These are phyloP conservation scores for Plasmodiophora brassicae DNA, from an alignment of 208 protist genomes.

Conservation along the genomic window DNA sequence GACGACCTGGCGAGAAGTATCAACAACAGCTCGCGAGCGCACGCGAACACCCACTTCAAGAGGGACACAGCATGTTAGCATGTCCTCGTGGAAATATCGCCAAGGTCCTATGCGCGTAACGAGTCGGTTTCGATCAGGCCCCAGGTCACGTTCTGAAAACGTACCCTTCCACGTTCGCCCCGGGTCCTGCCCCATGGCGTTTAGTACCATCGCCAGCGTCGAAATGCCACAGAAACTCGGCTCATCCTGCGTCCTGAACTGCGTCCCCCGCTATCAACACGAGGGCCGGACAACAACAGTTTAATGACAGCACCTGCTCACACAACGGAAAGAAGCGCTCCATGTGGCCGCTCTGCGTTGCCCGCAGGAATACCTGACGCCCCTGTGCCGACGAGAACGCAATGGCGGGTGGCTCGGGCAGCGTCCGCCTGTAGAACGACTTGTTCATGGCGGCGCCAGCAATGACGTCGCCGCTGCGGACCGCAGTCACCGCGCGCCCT, in stretches of 20 bases:
- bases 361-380: not conserved
- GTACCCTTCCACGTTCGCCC: slow-evolving; percentile 68
- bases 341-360: not conserved
- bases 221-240: slow-evolving; percentile 62
- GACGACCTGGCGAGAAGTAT: slow-evolving; percentile 33
- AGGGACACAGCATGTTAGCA: slow-evolving; percentile 66
- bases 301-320: not conserved
- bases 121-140: no score
- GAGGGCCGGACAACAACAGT: not conserved
- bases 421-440: not conserved
- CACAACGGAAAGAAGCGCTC: slow-evolving; percentile 31
- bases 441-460: not conserved
- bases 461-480: no score
- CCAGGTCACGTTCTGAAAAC: no score
- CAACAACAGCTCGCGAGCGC: no score
- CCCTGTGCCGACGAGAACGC: not conserved
- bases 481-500: no score
- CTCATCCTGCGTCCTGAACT: slow-evolving; percentile 38
- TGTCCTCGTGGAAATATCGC: slow-evolving; percentile 68
- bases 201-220: slow-evolving; percentile 69
- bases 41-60: slow-evolving; percentile 48
- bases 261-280: not conserved
- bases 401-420: slow-evolving; percentile 28
- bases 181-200: slow-evolving; percentile 66
- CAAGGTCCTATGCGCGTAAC: no score